phyloP scores from a whole-genome alignment of 75 land plant genomes.

The Picea glauca region DNA sequence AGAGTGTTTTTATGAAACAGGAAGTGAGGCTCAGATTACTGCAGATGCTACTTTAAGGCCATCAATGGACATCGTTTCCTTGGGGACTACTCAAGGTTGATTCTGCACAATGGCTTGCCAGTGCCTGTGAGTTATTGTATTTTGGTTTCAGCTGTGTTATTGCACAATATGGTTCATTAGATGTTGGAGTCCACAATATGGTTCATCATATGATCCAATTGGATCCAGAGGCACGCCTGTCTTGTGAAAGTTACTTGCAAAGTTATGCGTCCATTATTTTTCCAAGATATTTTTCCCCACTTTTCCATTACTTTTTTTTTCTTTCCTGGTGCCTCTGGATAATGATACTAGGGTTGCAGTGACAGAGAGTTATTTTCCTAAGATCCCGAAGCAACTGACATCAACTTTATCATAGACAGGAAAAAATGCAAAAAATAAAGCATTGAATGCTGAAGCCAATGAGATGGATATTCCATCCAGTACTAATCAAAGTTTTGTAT shows the following conservation, averaged over 20 bases:
- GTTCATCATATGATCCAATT: constrained; percentile 97
- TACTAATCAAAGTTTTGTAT: neutral
- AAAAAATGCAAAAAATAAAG: neutral
- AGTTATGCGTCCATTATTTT: constrained; percentile 63
- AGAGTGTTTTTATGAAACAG: constrained; percentile 16
- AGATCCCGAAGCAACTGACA: constrained; percentile 82
- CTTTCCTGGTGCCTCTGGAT: constrained; percentile 72
- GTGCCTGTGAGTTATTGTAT: constrained; percentile 2
- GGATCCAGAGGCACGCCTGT: constrained; percentile 73
- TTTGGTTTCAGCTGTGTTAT: constrained; percentile 79
- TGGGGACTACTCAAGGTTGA: no score
- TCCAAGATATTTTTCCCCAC: constrained; percentile 85
- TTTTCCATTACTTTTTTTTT: constrained; percentile 81
- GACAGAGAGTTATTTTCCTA: constrained; percentile 73
- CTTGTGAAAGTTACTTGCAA: constrained; percentile 86
- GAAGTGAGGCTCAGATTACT: constrained; percentile 13
- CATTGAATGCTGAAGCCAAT: neutral
- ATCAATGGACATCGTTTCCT: no score
- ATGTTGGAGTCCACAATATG: constrained; percentile 83
- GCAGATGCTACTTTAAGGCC: no score
- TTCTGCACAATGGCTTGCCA: no score
- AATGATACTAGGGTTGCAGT: constrained; percentile 90
- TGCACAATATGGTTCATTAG: constrained; percentile 95
- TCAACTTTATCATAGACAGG: constrained; percentile 18
- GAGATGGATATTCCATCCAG: neutral